These are phyloP conservation scores for Xylaria palmicola DNA, from an alignment of 495 filamentous ascomycete species.

Conservation along the genomic window DNA sequence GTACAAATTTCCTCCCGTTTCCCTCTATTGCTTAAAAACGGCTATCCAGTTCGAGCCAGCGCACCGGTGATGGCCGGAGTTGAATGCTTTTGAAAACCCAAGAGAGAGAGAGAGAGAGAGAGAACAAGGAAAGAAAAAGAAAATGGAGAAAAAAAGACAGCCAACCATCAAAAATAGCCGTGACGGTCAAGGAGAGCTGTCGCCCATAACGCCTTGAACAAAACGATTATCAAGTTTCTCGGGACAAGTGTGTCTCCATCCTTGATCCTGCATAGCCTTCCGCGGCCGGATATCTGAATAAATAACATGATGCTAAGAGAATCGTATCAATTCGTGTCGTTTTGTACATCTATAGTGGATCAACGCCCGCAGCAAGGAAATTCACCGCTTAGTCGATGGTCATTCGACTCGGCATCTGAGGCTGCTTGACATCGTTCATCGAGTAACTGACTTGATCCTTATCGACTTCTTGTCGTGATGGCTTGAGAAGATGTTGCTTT, in stretches of 20 bases:
- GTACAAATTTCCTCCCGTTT: neutral
- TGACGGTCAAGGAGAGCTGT: neutral
- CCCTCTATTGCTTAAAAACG: neutral
- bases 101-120: neutral
- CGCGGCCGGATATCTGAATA: constrained; percentile 28
- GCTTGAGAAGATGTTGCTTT: constrained; percentile 76
- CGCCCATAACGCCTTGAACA: constrained; percentile 14
- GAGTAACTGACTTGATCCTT: constrained; percentile 68
- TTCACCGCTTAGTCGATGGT: constrained; percentile 73
- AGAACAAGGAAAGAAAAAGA: too few relatives aligned
- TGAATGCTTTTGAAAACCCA: neutral
- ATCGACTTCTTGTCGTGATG: constrained; percentile 68
- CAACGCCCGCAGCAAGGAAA: neutral
- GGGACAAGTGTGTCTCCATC: constrained; percentile 1
- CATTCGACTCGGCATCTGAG: constrained; percentile 72
- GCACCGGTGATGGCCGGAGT: neutral
- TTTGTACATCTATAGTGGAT: constrained; percentile 31
- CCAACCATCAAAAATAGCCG: neutral
- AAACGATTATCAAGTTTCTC: constrained; percentile 4
- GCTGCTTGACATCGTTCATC: constrained; percentile 53
- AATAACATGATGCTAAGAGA: constrained; percentile 26
- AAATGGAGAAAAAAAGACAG: neutral
- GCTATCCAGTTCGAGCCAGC: constrained; percentile 15
- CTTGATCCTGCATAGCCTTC: constrained; percentile 1
- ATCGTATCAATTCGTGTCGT: constrained; percentile 32